phyloP scores from a whole-genome alignment of 2,329 filamentous ascomycete species.

The Pseudogymnoascus pannorum region DNA sequence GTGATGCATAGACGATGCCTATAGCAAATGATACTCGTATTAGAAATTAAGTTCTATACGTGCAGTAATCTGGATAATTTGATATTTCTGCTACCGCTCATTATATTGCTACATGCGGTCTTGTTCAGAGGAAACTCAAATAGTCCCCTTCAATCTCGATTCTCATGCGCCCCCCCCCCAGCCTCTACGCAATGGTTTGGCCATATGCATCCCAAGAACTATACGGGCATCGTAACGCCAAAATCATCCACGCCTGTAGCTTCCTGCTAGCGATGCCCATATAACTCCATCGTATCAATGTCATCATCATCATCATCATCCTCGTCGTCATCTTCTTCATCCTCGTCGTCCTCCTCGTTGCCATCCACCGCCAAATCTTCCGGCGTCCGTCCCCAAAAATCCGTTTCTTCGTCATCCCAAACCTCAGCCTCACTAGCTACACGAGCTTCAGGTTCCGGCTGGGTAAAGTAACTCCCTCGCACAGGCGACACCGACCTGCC shows the following conservation, averaged over 20 bases:
- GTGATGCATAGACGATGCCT: neutral
- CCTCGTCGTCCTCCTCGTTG: slow-evolving; percentile 21
- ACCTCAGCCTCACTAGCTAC: slow-evolving; percentile 39
- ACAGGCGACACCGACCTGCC: slow-evolving; percentile 28
- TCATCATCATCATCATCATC: slow-evolving; percentile 38
- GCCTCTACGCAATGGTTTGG: neutral
- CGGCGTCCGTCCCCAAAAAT: slow-evolving; percentile 43
- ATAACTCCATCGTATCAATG: slow-evolving; percentile 42
- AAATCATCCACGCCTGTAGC: neutral
- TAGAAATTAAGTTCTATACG: neutral
- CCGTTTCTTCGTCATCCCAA: slow-evolving; percentile 40
- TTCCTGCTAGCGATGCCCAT: slow-evolving; percentile 40
- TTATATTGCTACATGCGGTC: slow-evolving; percentile 8
- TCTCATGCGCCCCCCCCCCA: neutral
- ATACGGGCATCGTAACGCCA: neutral
- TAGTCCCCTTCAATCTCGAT: neutral
- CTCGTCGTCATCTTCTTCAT: slow-evolving; percentile 25
- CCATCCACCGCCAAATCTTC: slow-evolving; percentile 22
- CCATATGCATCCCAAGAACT: neutral
- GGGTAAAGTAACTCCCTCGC: slow-evolving; percentile 12
- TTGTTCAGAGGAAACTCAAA: neutral
- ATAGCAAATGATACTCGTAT: neutral
- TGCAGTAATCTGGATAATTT: neutral
- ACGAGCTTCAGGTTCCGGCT: slow-evolving; percentile 32
- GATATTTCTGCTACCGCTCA: neutral